Base-by-base conservation (phyloP, 768 basidiomycete species). In the Krasilnikovozyma curviuscula region DNA sequence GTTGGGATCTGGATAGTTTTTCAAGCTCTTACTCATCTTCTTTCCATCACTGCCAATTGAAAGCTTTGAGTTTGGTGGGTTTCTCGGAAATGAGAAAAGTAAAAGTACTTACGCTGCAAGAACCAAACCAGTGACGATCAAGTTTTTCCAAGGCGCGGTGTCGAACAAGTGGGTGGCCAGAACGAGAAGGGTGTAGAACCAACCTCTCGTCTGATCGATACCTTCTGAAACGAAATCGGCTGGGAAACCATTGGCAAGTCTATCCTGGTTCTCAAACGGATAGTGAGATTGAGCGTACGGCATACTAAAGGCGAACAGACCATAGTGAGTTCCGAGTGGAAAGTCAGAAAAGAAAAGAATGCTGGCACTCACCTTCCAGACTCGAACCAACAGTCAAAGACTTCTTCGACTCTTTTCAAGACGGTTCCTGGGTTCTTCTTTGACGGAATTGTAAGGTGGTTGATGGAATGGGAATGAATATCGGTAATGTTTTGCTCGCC, bases 311-410 rank as follows among this genome's bases (percentile, higher is more conserved):
- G 23, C n/a, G 14, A 30, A 13, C n/a, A 24, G 32, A 29, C 8
- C 28, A 32, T 40, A 31, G 39, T 24, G 23, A 31, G 48, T 21
- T 32, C 7, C 6, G 43, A 27, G 35, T 6, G 9, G 6, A 19
- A 16, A 9, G n/a, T 9, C 14, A 25, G 23, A 7, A 19, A 30
- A 48, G 2, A 29, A 14, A 23, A 28, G 13, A 33, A 31, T 14
- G 14, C 32, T 21, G 28, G 50, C 25, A 57, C 74, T 53, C 55
- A 86, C 86, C 83, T 86, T 68, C 93, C 93, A 4, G 91, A 97
- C 67, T 98, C 93, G 61, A 98, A 98, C 93, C 93, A 98, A 60
- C 93, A 98, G 62, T 98, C 93, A 61, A 98, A 97, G 31, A 98
- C 86, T 64, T 97, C 93, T 51, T 93, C 84, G n/a, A 95, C 72